Base-by-base conservation (phyloP, 208 protist species). In the Dictyostelium gargantuum region DNA sequence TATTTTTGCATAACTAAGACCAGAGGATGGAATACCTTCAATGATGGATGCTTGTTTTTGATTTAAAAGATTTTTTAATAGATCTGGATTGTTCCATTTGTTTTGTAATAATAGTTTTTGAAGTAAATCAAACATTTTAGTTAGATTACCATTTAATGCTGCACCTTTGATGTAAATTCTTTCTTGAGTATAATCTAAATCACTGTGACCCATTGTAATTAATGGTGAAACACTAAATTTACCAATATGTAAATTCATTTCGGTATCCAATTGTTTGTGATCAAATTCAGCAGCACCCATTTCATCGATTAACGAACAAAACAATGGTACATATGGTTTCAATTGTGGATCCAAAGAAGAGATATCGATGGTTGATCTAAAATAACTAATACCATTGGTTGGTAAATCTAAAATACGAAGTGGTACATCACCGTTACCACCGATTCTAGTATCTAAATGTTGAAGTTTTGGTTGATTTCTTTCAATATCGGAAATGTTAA, bases 331-430 rank as follows among this genome's bases (percentile, higher is more conserved):
- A 13, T 92, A 92, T 9, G 46, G 66, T 35, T 77, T 72, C 0
- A 92, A 26, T 8, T 85, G 19, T 35, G 56, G 23, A 26, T 61
- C 40, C 5, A 92, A 11, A 13, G 63, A 68, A 0, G 54, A 73
- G 19, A 92, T 92, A 70, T 80, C 63, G 19, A 84, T 85, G 0
- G 68, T 44, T 32, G 77, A 61, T 32, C 76, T 6, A 15, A 85
- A 85, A 42, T 84, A 92, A 9, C 61, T 73, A 21, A 92, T 81
- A 44, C 86, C 86, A 66, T 92, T 92, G 0, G 86, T 92, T 46
- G 84, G 84, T 21, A 56, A 48, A 42, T 86, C 81, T 8, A 77
- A 38, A 6, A 77, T 23, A 35, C 81, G 21, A 10, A 86, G 17
- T 19, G 42, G 29, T 26, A 40, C 42, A 35, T 19, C 58, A 15